Percentiles rank a stretch among this genome's conserved stretches.
Evolutionary conservation across 768 basidiomycete species (phyloP).

Genomic region (Mycena vulgaris): DNA sequence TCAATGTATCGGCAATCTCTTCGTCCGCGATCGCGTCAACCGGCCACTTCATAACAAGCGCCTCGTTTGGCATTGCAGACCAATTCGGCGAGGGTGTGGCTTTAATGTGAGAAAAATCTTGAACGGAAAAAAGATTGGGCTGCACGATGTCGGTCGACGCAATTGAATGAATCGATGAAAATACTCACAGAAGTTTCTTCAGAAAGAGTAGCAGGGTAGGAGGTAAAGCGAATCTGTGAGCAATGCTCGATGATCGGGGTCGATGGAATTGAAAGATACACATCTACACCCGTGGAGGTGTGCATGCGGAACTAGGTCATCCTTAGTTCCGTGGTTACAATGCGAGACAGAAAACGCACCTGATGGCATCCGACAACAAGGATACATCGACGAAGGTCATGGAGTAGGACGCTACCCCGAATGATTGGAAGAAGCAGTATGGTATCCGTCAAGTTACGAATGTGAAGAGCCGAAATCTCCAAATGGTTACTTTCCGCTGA

Average conservation of each 20-base stretch:
- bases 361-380: slow-evolving; percentile 87
- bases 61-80: slow-evolving; percentile 52
- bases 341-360: slow-evolving; percentile 60
- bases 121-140: slow-evolving; percentile 66
- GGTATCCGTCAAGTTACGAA: slow-evolving; percentile 70
- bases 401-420: slow-evolving; percentile 80
- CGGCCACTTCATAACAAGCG: slow-evolving; percentile 44
- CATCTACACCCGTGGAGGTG: slow-evolving; percentile 71
- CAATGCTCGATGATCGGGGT: slow-evolving; percentile 89
- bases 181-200: slow-evolving; percentile 28
- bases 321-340: background rate
- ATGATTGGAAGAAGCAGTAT: slow-evolving; percentile 77
- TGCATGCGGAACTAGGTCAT: slow-evolving; percentile 88
- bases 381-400: slow-evolving; percentile 73
- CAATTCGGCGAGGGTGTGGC: slow-evolving; percentile 86
- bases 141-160: slow-evolving; percentile 27
- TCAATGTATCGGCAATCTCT: slow-evolving; percentile 35
- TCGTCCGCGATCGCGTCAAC: slow-evolving; percentile 13
- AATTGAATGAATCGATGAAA: background rate
- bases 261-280: slow-evolving; percentile 78
- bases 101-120: slow-evolving; percentile 90
- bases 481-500: slow-evolving; percentile 18
- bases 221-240: slow-evolving; percentile 70
- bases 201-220: slow-evolving; percentile 66
- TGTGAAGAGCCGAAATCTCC: slow-evolving; percentile 72